Evolutionary conservation across 2,329 filamentous ascomycete genomes (phyloP).

Genomic region (Helminthosporium solani): DNA sequence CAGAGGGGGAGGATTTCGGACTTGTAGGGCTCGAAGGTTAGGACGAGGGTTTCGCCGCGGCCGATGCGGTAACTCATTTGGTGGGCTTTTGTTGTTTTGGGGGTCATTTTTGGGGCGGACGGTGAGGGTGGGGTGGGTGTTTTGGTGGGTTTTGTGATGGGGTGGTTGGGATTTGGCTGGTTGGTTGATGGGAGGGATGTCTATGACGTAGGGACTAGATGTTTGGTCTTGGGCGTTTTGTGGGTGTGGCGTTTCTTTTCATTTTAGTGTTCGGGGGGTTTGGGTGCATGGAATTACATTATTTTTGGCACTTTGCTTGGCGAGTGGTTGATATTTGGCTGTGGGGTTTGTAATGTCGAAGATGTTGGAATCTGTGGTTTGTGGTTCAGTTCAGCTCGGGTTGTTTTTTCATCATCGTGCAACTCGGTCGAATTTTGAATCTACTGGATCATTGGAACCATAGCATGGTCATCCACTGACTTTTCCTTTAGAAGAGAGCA

Average conservation of each 20-base stretch:
- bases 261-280: too few species aligned
- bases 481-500: too few species aligned
- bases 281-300: slow-evolving; percentile 6
- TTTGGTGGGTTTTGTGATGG: not conserved
- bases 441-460: too few species aligned
- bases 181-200: not conserved
- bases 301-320: not conserved
- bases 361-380: not conserved
- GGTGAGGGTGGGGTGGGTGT: too few species aligned
- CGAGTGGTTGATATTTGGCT: too few species aligned
- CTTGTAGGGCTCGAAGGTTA: slow-evolving; percentile 66
- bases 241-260: not conserved
- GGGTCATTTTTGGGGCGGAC: not conserved
- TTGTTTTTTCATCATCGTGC: too few species aligned
- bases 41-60: slow-evolving; percentile 61
- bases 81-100: slow-evolving; percentile 26
- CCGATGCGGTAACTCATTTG: slow-evolving; percentile 58
- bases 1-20: slow-evolving; percentile 59
- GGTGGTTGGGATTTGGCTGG: not conserved
- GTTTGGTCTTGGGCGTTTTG: not conserved
- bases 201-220: not conserved
- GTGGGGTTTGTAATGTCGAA: not conserved
- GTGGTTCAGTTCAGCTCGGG: not conserved
- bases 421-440: too few species aligned
- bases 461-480: too few species aligned